Conservation (phyloP, 768 basidiomycete species). For the Russula ochroleuca region DNA sequence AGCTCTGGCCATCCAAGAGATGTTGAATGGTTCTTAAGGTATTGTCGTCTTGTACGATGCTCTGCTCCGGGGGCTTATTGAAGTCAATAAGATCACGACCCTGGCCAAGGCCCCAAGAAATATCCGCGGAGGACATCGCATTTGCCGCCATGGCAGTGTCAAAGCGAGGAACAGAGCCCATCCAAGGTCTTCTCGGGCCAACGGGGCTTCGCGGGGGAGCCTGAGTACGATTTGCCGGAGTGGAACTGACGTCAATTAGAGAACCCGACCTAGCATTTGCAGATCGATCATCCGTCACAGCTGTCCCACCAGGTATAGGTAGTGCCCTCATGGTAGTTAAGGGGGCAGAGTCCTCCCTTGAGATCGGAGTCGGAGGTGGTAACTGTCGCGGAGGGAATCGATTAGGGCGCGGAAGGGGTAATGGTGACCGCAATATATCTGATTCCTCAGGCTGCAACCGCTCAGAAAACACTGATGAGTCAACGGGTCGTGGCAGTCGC, state of each 20-base stretch:
- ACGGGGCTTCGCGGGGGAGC: slow-evolving; percentile 66
- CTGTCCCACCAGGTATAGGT: slow-evolving; percentile 21
- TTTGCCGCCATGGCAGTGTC: slow-evolving; percentile 18
- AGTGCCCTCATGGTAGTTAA: slow-evolving; percentile 15
- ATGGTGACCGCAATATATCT: slow-evolving; percentile 41
- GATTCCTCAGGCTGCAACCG: slow-evolving; percentile 35
- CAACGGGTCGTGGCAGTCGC: slow-evolving; percentile 21
- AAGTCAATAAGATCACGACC: slow-evolving; percentile 22
- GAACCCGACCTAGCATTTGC: slow-evolving; percentile 14
- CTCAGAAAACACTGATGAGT: slow-evolving; percentile 28
- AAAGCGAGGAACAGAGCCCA: slow-evolving; percentile 28
- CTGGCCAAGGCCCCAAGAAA: slow-evolving; percentile 8
- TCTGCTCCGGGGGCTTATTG: slow-evolving; percentile 24
- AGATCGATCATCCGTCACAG: slow-evolving; percentile 24
- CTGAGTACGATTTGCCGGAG: slow-evolving; percentile 27
- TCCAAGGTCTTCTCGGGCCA: slow-evolving; percentile 46
- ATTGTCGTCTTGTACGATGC: slow-evolving; percentile 24
- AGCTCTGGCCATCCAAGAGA: slow-evolving; percentile 21
- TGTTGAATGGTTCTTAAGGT: slow-evolving; percentile 19
- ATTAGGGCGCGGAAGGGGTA: slow-evolving; percentile 35
- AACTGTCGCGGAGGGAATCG: slow-evolving; percentile 24
- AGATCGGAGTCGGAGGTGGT: slow-evolving; percentile 17
- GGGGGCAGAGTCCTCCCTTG: slow-evolving; percentile 20
- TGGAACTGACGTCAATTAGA: slow-evolving; percentile 7
- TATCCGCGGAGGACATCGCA: slow-evolving; percentile 1